Percentiles rank a stretch among this genome's conserved stretches.
Conservation (phyloP, 768 basidiomycete species). For the Mycena crocata region DNA sequence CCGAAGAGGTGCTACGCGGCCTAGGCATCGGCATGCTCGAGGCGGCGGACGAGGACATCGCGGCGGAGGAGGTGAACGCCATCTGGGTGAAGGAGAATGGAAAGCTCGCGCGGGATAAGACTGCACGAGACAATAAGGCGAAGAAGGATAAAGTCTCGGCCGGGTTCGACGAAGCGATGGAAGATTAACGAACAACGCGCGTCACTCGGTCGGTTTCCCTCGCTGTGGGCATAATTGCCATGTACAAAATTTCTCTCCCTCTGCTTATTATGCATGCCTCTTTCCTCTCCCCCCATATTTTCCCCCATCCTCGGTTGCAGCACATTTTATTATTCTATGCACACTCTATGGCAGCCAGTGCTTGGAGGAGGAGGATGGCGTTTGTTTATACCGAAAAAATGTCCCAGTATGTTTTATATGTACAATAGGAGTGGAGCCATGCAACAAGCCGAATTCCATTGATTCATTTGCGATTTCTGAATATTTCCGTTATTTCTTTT, state of each 20-base stretch:
- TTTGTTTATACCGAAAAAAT: slow-evolving; percentile 26
- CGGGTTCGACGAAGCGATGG: slow-evolving; percentile 57
- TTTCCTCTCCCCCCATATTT: neutral
- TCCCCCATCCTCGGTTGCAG: slow-evolving; percentile 12
- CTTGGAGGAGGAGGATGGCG: slow-evolving; percentile 28
- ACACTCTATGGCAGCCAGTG: slow-evolving; percentile 34
- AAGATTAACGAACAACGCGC: slow-evolving; percentile 51
- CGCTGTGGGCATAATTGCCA: slow-evolving; percentile 23
- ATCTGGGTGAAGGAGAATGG: slow-evolving; percentile 67
- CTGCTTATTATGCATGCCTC: neutral
- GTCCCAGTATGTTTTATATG: slow-evolving; percentile 29
- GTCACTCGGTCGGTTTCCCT: neutral
- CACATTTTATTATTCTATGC: slow-evolving; percentile 21
- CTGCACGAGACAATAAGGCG: slow-evolving; percentile 38
- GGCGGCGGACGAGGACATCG: slow-evolving; percentile 48
- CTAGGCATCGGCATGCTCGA: slow-evolving; percentile 59
- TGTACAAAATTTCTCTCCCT: slow-evolving; percentile 9
- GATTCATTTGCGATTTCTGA: too few relatives aligned
- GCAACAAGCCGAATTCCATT: too few relatives aligned
- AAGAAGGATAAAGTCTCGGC: slow-evolving; percentile 41
- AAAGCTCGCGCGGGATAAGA: slow-evolving; percentile 57
- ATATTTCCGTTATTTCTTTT: too few relatives aligned
- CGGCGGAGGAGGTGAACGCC: slow-evolving; percentile 62
- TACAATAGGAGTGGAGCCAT: too few relatives aligned
- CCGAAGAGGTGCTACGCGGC: slow-evolving; percentile 78